phyloP scores from a whole-genome alignment of 768 basidiomycete species.

The Amanita rimosa region DNA sequence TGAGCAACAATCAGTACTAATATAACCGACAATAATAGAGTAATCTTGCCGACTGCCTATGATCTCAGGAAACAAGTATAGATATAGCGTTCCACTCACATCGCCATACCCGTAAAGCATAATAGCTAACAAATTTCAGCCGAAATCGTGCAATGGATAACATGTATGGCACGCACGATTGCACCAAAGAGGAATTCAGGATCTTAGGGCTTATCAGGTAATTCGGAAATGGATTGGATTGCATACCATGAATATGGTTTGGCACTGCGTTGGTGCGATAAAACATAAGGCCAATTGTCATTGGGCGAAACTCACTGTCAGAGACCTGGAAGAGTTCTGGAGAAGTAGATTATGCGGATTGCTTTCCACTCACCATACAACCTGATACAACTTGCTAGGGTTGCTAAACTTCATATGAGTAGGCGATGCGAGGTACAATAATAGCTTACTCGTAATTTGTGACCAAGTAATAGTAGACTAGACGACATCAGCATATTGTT shows the following conservation, averaged over 20 bases:
- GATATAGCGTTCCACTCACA: background rate
- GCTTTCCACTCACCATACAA: background rate
- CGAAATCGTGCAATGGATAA: background rate
- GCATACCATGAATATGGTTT: background rate
- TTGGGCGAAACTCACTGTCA: too few species aligned
- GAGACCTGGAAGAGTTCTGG: too few species aligned
- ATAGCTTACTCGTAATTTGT: background rate
- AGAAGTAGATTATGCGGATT: too few species aligned
- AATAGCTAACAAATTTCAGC: background rate
- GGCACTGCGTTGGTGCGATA: background rate
- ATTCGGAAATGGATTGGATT: background rate
- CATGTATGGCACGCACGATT: background rate
- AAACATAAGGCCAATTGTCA: too few species aligned
- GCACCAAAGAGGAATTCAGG: background rate
- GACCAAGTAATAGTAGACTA: background rate
- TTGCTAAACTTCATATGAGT: background rate
- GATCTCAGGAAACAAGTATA: background rate
- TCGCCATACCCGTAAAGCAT: background rate
- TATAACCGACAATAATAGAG: background rate
- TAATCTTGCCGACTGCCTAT: background rate
- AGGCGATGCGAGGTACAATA: background rate
- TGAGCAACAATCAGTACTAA: background rate
- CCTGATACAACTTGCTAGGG: background rate
- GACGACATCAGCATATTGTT: too few species aligned
- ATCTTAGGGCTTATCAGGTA: background rate